A percentile compares a stretch with the other conserved stretches of the same genome.
These are phyloP conservation scores for Syzygium malaccense DNA, from an alignment of 441 rosid genomes.

Conservation along the genomic window DNA sequence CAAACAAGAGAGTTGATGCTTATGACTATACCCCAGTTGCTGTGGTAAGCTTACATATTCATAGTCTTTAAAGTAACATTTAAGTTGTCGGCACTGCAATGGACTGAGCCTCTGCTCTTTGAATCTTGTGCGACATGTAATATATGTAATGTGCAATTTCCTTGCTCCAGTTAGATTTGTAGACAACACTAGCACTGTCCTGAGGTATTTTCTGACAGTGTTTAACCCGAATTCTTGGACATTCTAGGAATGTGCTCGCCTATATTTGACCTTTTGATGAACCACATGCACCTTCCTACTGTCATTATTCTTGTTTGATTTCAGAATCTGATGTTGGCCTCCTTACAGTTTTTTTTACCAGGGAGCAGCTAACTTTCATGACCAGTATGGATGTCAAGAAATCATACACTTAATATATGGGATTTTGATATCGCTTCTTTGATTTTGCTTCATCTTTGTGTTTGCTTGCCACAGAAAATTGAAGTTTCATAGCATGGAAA, in stretches of 20 bases:
- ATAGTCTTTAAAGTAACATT: neutral
- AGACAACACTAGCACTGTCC: neutral
- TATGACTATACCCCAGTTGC: conserved; percentile 45
- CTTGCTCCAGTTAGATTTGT: neutral
- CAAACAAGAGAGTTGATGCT: conserved; percentile 47
- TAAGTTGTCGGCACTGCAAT: neutral
- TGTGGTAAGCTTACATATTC: conserved; percentile 29
- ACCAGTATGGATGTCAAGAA: neutral
- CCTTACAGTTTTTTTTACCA: neutral
- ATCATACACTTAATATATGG: neutral
- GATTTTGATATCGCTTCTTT: neutral
- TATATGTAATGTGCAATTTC: neutral
- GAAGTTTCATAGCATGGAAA: neutral
- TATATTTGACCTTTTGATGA: neutral
- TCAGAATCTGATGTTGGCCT: neutral
- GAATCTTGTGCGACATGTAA: neutral
- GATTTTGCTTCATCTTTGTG: neutral
- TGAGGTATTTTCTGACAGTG: neutral
- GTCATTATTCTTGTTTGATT: neutral
- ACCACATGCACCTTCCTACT: neutral
- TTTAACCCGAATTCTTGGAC: neutral
- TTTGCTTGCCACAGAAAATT: neutral
- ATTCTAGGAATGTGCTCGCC: neutral
- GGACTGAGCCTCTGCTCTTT: neutral
- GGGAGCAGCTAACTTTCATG: neutral